Base-by-base conservation (phyloP, 495 filamentous ascomycete genomes). In the Aspergillus leporis region DNA sequence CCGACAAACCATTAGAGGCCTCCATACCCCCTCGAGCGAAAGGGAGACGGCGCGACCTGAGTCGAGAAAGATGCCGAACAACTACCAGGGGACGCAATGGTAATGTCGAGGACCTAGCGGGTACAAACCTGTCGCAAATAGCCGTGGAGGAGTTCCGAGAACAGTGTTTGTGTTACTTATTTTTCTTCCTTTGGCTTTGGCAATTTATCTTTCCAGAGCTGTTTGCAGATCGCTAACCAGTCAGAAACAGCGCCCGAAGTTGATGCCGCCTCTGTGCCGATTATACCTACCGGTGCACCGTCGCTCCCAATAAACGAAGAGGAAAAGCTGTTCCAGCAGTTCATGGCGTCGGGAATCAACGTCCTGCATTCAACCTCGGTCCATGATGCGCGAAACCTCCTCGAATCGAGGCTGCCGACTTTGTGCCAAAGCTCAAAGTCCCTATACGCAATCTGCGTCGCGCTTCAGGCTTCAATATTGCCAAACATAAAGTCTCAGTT, bases 341-440 rank as follows among this genome's bases (percentile, higher is more conserved):
- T 76, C 48, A 32, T 72, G 8, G 66, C 60, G 4, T 50, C 54
- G 9, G 73, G 73, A 1, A 69, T 76, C 25, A 68, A 74, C 38
- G 53, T 66, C 1, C 60, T 76, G 3, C 72, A 76, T 60, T 67
- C 73, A n/a, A 71, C 73, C 0, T 63, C 68, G 2, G 57, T 59
- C 23, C n/a, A 61, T 10, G 62, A 68, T 14, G 22, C 31, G 18
- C 59, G 64, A 0, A 69, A 54, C 38, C 51, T 72, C 51, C 54
- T 76, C 5, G 51, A 60, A 7, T 52, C 57, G 2, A 63, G 54
- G 47, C 64, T 74, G 7, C 67, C 73, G 0, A 31, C 60, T 36
- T 55, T 76, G 1, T 70, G 70, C 40, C 55, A 57, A 50, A 53
- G 73, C 45, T 73, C 70, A n/a, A 55, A 52, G 22, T 69, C 73